Evolutionary conservation across 2,329 filamentous ascomycete genomes (phyloP), one percentile per base, ranked within the genome.

Genomic region (Allantophomopsis lycopodina): DNA sequence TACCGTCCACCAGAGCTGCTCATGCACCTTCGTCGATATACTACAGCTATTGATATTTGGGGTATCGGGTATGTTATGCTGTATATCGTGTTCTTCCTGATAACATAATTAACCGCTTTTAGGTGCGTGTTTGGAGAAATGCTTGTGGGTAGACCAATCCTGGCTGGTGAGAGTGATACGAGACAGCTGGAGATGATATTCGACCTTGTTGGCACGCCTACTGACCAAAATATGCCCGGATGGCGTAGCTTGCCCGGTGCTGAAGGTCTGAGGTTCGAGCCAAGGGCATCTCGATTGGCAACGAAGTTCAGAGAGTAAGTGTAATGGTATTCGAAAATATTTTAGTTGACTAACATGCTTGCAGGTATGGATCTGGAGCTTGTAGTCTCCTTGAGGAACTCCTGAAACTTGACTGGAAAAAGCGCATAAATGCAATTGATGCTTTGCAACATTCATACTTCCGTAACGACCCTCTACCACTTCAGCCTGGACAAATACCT

Each of bases 61-160:
- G 91, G 91, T 50, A 89, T 95, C 49, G 91, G 89, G 83, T 88
- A 68, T 65, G 76, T 57, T 28, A 10, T 12, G 39, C 15, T 17
- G 5, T 34, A 3, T 12, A 15, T 4, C 7, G 3, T 17, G n/a
- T 8, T 17, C 32, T 10, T 14, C 32, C 16, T 7, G 7, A 2
- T 8, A 7, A 8, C n/a, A 8, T 39, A 13, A 18, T 40, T 8
- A 37, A 35, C 42, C 23, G 28, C 15, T 8, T 10, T 28, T 42
- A 87, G 83, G n/a, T 98, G 91, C 55, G 87, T 98, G 2, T 95
- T 98, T 61, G 91, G 87, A 38, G 91, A 98, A 58, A 98, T 98
- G 89, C 81, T 95, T 47, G 77, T 86, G 50, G 80, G 86, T 31
- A 94, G 89, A 57, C 91, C 91, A 0, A 96, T 98, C 39, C 69